Conservation (phyloP, 495 filamentous ascomycete genomes). For the Penicillium turbatum region DNA sequence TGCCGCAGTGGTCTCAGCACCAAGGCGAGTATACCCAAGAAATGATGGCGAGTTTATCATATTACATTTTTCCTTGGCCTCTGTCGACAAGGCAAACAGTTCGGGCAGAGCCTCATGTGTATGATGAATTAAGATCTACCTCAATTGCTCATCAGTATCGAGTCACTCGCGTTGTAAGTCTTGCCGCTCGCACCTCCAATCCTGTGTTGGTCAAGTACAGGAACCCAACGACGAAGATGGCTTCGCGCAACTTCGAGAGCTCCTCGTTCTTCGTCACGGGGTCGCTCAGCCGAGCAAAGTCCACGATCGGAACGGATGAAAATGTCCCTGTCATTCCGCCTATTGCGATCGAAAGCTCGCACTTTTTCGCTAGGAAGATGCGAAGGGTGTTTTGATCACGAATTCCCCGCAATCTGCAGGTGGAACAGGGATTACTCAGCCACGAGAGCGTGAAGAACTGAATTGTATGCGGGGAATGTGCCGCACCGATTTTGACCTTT, state of each 20-base stretch:
- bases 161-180: not conserved
- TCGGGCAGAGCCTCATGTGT: constrained; percentile 66
- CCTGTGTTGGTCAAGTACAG: constrained; percentile 87
- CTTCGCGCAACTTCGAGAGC: constrained; percentile 65
- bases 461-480: not conserved
- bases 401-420: not conserved
- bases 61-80: constrained; percentile 75
- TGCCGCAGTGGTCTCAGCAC: constrained; percentile 44
- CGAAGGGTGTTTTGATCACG: not conserved
- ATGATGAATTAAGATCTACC: constrained; percentile 57
- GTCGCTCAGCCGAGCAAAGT: constrained; percentile 62
- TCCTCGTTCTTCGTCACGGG: constrained; percentile 68
- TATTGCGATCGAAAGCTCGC: not conserved
- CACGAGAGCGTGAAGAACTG: not conserved
- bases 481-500: not conserved
- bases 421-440: constrained; percentile 1
- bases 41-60: constrained; percentile 76
- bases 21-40: constrained; percentile 47
- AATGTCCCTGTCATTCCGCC: constrained; percentile 46
- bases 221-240: constrained; percentile 87
- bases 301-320: constrained; percentile 69
- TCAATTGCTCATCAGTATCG: not conserved
- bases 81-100: constrained; percentile 75
- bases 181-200: constrained; percentile 47
- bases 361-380: not conserved